A percentile compares a stretch with the other conserved stretches of the same genome.
Conservation (phyloP, 1,284 basidiomycete genomes). For the Afroboletus lepidellus region DNA sequence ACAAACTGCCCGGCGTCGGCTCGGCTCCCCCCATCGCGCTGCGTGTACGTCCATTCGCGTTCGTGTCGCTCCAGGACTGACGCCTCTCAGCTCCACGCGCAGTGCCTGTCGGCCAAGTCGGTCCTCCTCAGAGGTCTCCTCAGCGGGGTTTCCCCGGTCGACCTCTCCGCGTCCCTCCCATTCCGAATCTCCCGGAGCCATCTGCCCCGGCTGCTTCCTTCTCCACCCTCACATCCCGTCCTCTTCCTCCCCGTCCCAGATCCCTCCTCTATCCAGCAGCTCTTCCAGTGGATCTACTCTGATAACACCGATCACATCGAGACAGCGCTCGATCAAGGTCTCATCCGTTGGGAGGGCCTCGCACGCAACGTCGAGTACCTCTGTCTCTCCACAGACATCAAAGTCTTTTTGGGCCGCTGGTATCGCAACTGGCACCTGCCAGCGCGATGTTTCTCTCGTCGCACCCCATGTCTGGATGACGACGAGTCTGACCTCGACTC, state of each 20-base stretch:
- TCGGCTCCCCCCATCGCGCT: slow-evolving; percentile 43
- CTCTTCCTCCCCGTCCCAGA: slow-evolving; percentile 78
- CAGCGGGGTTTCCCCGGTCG: slow-evolving; percentile 59
- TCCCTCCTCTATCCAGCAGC: slow-evolving; percentile 64
- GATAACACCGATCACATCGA: slow-evolving; percentile 60
- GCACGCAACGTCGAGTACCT: slow-evolving; percentile 82
- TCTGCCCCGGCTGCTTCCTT: slow-evolving; percentile 64
- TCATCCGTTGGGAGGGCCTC: slow-evolving; percentile 72
- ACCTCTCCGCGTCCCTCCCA: slow-evolving; percentile 34
- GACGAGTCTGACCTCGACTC: slow-evolving; percentile 26
- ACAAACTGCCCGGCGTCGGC: not conserved
- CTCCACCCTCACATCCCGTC: slow-evolving; percentile 58
- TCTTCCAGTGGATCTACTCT: slow-evolving; percentile 80
- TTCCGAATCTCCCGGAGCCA: slow-evolving; percentile 46
- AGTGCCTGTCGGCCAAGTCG: slow-evolving; percentile 73
- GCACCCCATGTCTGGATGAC: slow-evolving; percentile 6
- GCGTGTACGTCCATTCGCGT: slow-evolving; percentile 44
- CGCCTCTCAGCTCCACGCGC: slow-evolving; percentile 59
- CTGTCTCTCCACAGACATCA: slow-evolving; percentile 65
- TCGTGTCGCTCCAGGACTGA: not conserved
- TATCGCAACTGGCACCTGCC: slow-evolving; percentile 55
- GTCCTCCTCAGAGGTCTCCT: slow-evolving; percentile 65
- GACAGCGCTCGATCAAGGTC: slow-evolving; percentile 55
- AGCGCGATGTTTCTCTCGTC: slow-evolving; percentile 22
- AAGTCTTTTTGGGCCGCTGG: slow-evolving; percentile 65